Evolutionary conservation across 768 basidiomycete species (phyloP), one percentile per base, ranked within the genome.

Genomic region (Leccinellum rugosiceps): DNA sequence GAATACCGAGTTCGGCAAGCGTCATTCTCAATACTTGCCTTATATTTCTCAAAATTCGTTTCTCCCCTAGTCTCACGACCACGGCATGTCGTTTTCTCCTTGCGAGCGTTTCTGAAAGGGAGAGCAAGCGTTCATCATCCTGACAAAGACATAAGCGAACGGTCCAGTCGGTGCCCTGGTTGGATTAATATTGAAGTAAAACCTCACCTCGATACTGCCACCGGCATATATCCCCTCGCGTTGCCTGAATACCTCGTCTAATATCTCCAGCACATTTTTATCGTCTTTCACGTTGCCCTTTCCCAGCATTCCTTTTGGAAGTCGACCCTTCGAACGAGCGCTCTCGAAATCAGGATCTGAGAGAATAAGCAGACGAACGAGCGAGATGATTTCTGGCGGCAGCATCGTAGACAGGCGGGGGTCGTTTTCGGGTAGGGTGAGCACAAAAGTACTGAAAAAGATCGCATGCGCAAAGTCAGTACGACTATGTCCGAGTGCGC

Each of bases 11-110:
- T 32, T 62, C 60, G 9, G 56, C 43, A 49, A 60, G 52, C 49
- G 56, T 48, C 21, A 9, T 28, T 31, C 23, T 26, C 7, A 69
- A 28, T 15, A n/a, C 41, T 35, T 65, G 59, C 45, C 75, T 62
- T 0, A 72, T 58, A 1, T 60, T 63, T 3, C 64, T 66, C 53
- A 94, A 65, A 13, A 94, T 84, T 23, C 80, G 74, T 73, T 93
- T 93, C 75, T 95, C 93, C 4, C 90, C 90, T 10, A 91, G 68
- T 34, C 93, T 80, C 13, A 94, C 90, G 47, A 89, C 73, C 8
- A 87, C 67, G 1, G 93, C 92, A 57, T 85, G 77, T 57, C 76
- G 76, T 64, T 77, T 80, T 62, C 84, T 83, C 52, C 74, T 56
- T 4, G 77, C 55, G 2, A 82, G 66, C n/a, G 54, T 56, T 8